Conservation (phyloP, 78 protist genomes). For the Protostelium mycophagum region DNA sequence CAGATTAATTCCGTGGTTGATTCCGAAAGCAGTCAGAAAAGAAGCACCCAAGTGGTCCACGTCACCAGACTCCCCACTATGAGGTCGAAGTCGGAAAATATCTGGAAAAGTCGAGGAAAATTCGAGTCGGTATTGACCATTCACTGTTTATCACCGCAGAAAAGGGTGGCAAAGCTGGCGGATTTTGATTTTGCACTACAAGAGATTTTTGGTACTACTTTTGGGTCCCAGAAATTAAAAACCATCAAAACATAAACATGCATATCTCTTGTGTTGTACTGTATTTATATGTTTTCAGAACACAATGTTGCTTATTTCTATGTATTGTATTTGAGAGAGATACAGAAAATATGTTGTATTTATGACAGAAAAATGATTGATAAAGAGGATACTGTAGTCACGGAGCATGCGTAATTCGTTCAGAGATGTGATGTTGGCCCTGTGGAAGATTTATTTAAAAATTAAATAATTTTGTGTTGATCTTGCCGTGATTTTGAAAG, state of each 20-base stretch:
- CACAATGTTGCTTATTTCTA: too few species aligned
- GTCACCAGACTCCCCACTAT: constrained; percentile 82
- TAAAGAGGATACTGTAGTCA: not conserved
- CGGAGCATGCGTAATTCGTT: constrained; percentile 51
- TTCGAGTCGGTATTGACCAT: not conserved
- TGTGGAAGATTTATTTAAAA: not conserved
- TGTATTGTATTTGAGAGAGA: too few species aligned
- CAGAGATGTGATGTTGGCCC: constrained; percentile 76
- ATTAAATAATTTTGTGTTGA: too few species aligned
- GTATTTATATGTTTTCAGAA: too few species aligned
- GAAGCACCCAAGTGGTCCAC: constrained; percentile 45
- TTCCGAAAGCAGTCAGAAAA: constrained; percentile 60
- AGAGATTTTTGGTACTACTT: too few species aligned
- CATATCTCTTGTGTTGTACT: too few species aligned
- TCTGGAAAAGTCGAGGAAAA: constrained; percentile 17
- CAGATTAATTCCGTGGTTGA: constrained; percentile 89
- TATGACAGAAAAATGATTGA: not conserved
- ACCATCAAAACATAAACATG: too few species aligned
- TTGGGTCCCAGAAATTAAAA: too few species aligned
- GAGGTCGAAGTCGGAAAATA: constrained; percentile 83
- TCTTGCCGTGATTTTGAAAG: too few species aligned
- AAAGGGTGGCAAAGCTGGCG: too few species aligned
- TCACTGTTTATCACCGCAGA: not conserved
- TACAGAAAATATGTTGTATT: too few species aligned
- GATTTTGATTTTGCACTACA: too few species aligned